Evolutionary conservation across 495 filamentous ascomycete genomes (phyloP).

Genomic region (Ascobolus immersus): DNA sequence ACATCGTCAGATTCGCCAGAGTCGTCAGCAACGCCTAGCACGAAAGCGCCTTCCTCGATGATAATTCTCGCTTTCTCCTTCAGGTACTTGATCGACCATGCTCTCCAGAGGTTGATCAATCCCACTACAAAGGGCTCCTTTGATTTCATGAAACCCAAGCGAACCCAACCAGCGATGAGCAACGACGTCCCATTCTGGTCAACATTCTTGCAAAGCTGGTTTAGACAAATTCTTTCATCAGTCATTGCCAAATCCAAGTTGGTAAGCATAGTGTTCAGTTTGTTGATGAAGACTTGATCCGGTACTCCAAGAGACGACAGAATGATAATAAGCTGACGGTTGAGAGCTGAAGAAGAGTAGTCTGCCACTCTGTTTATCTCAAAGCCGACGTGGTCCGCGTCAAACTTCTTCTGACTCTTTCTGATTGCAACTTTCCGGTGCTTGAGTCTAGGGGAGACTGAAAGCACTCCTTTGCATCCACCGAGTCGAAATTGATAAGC

Average conservation of each 20-base stretch:
- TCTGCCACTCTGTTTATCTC: slow-evolving; percentile 67
- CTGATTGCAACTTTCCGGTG: slow-evolving; percentile 46
- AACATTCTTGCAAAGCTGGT: slow-evolving; percentile 43
- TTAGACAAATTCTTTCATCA: slow-evolving; percentile 33
- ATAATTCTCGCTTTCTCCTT: slow-evolving; percentile 81
- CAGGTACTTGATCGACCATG: slow-evolving; percentile 59
- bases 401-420: slow-evolving; percentile 68
- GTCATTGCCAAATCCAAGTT: slow-evolving; percentile 42
- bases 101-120: slow-evolving; percentile 46
- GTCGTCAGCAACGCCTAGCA: slow-evolving; percentile 81
- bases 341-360: slow-evolving; percentile 49
- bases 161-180: slow-evolving; percentile 44
- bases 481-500: slow-evolving; percentile 79
- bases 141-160: slow-evolving; percentile 47
- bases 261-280: slow-evolving; percentile 36
- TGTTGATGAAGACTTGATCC: slow-evolving; percentile 37
- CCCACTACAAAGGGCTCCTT: slow-evolving; percentile 65
- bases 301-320: slow-evolving; percentile 51
- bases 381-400: slow-evolving; percentile 37
- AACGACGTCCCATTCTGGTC: slow-evolving; percentile 68
- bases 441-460: slow-evolving; percentile 34
- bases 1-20: no score
- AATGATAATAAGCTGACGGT: slow-evolving; percentile 69
- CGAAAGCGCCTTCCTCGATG: slow-evolving; percentile 57
- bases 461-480: slow-evolving; percentile 75